Percentiles rank a stretch among this genome's conserved stretches.
Evolutionary conservation across 768 basidiomycete genomes (phyloP).

Genomic region (Amanita rimosa): DNA sequence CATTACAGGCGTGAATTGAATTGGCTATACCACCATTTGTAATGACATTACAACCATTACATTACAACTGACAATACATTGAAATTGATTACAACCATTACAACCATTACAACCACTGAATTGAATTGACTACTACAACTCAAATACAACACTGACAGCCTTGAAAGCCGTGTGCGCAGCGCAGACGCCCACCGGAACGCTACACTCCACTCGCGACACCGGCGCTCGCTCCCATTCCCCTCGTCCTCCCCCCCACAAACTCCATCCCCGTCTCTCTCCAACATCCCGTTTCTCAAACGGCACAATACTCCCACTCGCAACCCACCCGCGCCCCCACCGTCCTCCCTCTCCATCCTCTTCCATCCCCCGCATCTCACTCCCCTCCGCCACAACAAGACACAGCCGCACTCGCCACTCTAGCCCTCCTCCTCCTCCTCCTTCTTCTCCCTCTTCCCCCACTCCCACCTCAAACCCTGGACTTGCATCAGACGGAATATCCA

Average conservation of each 20-base stretch:
- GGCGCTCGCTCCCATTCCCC: not conserved
- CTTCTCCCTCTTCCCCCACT: conserved; percentile 25
- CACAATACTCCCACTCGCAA: conserved; percentile 42
- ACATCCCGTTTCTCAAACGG: conserved; percentile 40
- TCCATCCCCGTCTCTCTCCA: conserved; percentile 1
- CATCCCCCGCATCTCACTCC: conserved; percentile 39
- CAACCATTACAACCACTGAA: too few relatives aligned
- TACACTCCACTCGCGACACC: too few relatives aligned
- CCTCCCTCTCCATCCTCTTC: conserved; percentile 47
- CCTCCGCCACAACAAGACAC: conserved; percentile 68
- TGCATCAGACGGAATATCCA: conserved; percentile 89
- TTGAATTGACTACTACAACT: too few relatives aligned
- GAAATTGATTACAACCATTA: too few relatives aligned
- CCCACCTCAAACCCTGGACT: conserved; percentile 76
- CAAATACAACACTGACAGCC: too few relatives aligned
- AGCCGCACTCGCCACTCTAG: conserved; percentile 86
- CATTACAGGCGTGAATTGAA: too few relatives aligned
- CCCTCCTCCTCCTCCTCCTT: conserved; percentile 61
- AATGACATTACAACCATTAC: too few relatives aligned
- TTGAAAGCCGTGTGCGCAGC: too few relatives aligned
- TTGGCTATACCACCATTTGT: too few relatives aligned
- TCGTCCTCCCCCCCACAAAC: not conserved
- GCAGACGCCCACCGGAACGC: too few relatives aligned
- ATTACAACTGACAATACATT: too few relatives aligned
- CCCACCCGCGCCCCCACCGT: conserved; percentile 66